Base-by-base conservation (phyloP, 306 rosid species). In the Citrullus colocynthis region DNA sequence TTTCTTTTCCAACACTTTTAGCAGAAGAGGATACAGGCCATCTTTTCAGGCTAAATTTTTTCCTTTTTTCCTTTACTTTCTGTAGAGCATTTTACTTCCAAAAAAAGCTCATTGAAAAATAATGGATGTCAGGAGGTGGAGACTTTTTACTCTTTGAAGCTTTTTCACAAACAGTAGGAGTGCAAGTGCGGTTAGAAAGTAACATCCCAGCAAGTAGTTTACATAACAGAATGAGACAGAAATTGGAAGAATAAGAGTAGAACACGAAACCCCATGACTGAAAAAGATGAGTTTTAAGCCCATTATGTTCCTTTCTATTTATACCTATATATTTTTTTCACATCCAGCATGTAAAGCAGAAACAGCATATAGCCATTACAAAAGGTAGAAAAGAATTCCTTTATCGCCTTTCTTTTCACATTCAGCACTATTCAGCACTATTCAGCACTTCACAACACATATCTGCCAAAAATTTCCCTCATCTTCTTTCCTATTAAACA, bases 281-380 rank as follows among this genome's bases (percentile, higher is more conserved):
- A 58, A 58, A 65, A 76, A 76, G 67, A 56, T 79, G 80, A 52
- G 76, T 79, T 85, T 52, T 80, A 16, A 16, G 59, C 82, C 82
- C 82, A 78, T 78, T 77, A 77, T 81, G 61, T 80, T 74, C 78
- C 71, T 76, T 80, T 76, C 84, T 59, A 72, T 70, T 77, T 85
- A 63, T 42, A 60, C 52, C 11, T 15, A 79, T 80, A 54, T 78
- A 15, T 81, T 81, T 56, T 85, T 89, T 79, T 81, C 28, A 86
- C 90, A 94, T 88, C 91, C 90, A 87, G 82, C 83, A 64, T 75
- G 82, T 78, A 87, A 89, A 88, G 87, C 78, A 83, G 80, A 66
- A 75, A 57, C 83, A 89, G 85, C 84, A 85, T 82, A 86, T 88
- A 87, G 83, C 87, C 81, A 74, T 34, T 51, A 74, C 48, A 74